Evolutionary conservation across 75 land plant genomes (phyloP), one percentile per base, ranked within the genome.

Genomic region (Pinus tabuliformis): DNA sequence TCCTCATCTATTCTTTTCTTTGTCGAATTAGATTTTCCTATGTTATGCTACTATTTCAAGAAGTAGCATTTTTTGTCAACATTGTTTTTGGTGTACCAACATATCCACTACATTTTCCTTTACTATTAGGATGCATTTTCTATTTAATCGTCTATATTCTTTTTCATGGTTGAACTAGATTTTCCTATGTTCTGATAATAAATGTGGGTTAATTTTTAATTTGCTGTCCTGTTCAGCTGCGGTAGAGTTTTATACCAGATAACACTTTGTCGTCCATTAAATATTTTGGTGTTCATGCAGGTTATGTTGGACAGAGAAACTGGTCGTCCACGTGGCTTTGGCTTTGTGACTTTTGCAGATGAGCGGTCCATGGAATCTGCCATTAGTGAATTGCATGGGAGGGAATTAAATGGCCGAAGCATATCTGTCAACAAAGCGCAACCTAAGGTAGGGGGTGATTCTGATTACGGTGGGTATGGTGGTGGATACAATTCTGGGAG

Each of bases 321-420:
- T 37, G 94, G 91, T 33, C 88, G 97, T 33, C 90, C 94, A 62
- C 91, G 97, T 20, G 97, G 97, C 61, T 94, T 94, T 88, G 97
- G 94, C 11, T 94, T 94, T 79, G 88, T 94, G 24, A 94, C 97
- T 2, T 94, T 86, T 76, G 76, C 86, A 21, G 94, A 94, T 65
- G 80, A 83, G 39, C 79, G 87, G 52, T 81, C 85, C 56, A 79
- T 91, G 92, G 92, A 94, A 24, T 85, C 82, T 73, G 94, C 97
- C 57, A 91, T 94, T 54, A 81, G 75, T 17, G 81, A 91, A 57
- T 83, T 94, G 94, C 92, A 94, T 79, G 90, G 89, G 0, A 81
- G 84, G 56, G 94, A 94, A 71, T 62, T 94, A 28, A 92, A 83
- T 73, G 94, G 88, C 5, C 73, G 92, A n/a, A 57, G 36, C 36